These are phyloP conservation scores for Paradendryphiella salina DNA, from an alignment of 2,329 filamentous ascomycete genomes.

Conservation along the genomic window DNA sequence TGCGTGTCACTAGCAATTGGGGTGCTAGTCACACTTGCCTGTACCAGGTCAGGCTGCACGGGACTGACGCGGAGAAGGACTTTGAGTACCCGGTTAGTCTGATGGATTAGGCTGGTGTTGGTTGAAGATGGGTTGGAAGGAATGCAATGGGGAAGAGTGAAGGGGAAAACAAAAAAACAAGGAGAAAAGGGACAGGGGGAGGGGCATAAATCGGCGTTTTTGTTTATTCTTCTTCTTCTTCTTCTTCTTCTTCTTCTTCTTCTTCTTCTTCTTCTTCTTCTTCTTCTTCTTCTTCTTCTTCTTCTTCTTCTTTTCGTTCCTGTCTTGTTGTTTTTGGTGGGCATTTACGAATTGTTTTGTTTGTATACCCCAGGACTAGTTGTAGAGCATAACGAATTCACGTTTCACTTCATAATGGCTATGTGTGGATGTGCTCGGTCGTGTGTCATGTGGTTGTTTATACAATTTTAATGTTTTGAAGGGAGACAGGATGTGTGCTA, in stretches of 20 bases:
- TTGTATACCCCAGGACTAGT: slow-evolving; percentile 15
- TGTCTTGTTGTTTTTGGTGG: slow-evolving; percentile 1
- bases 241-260: too few species aligned
- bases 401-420: slow-evolving; percentile 3
- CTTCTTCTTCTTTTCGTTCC: too few species aligned
- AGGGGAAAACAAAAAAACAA: background rate
- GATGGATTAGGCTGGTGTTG: slow-evolving; percentile 17
- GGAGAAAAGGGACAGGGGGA: background rate
- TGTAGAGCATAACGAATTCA: slow-evolving; percentile 11
- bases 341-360: slow-evolving; percentile 4
- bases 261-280: too few species aligned
- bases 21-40: slow-evolving; percentile 52
- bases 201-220: too few species aligned
- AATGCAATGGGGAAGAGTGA: background rate
- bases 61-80: slow-evolving; percentile 32
- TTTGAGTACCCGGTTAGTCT: slow-evolving; percentile 25
- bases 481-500: background rate
- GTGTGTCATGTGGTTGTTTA: background rate
- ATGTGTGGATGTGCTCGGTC: background rate
- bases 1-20: slow-evolving; percentile 51
- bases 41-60: slow-evolving; percentile 53
- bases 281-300: too few species aligned
- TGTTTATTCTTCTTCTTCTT: too few species aligned
- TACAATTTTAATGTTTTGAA: background rate
- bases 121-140: background rate